A percentile compares a stretch with the other conserved stretches of the same genome.
Conservation (phyloP, 2,329 filamentous ascomycete species). For the Xylaria sp. region DNA sequence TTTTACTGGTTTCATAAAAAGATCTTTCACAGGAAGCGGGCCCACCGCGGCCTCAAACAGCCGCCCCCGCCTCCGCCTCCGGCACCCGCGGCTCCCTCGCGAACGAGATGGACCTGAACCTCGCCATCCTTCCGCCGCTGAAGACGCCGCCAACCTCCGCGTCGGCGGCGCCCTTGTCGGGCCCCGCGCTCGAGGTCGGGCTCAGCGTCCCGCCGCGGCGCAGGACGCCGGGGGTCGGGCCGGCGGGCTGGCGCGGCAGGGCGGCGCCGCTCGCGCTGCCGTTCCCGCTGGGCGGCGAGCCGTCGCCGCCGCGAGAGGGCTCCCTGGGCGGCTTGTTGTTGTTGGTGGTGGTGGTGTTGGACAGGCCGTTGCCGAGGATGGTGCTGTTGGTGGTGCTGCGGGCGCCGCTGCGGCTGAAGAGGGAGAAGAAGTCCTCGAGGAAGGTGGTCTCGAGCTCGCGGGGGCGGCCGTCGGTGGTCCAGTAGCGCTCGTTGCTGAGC, state of each 20-base stretch:
- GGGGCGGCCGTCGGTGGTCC: conserved; percentile 48
- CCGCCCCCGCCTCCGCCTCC: no score
- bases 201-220: conserved; percentile 9
- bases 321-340: conserved; percentile 24
- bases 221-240: conserved; percentile 1
- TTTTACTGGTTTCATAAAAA: background rate
- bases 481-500: conserved; percentile 52
- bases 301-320: background rate
- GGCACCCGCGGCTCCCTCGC: conserved; percentile 4
- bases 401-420: conserved; percentile 31
- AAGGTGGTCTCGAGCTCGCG: conserved; percentile 47
- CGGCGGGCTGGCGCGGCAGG: conserved; percentile 1
- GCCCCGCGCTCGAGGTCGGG: conserved; percentile 15
- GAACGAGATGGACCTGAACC: conserved; percentile 27
- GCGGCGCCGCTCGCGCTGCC: background rate
- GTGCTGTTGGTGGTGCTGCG: conserved; percentile 28
- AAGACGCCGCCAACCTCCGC: conserved; percentile 11
- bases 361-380: conserved; percentile 32
- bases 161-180: conserved; percentile 16
- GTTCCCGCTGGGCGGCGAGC: no score
- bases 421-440: conserved; percentile 46
- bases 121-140: conserved; percentile 4
- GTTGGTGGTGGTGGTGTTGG: conserved; percentile 28
- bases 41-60: no score
- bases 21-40: background rate